These are phyloP conservation scores for Globisporangium rhizosaccharum DNA, from an alignment of 352 stramenopile genomes.

Conservation along the genomic window DNA sequence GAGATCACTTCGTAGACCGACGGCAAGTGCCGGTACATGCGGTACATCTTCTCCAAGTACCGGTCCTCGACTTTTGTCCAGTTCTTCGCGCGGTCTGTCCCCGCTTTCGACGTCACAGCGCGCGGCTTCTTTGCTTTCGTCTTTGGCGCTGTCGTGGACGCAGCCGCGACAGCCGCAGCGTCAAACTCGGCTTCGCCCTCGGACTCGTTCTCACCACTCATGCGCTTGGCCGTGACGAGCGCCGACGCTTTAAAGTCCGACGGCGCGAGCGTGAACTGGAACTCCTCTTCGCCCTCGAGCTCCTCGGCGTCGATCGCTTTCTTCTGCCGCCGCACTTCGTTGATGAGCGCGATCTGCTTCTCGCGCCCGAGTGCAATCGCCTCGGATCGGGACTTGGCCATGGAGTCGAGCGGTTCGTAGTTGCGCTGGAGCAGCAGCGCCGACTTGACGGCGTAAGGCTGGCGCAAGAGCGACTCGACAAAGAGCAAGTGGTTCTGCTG, in stretches of 20 bases:
- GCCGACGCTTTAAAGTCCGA: conserved; percentile 59
- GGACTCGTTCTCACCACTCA: background rate
- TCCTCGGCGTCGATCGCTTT: conserved; percentile 70
- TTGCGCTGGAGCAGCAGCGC: conserved; percentile 69
- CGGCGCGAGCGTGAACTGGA: conserved; percentile 60
- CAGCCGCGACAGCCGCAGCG: background rate
- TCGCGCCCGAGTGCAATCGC: conserved; percentile 58
- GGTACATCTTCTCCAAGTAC: conserved; percentile 73
- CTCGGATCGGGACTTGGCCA: conserved; percentile 55
- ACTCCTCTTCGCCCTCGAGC: conserved; percentile 75
- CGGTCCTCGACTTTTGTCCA: conserved; percentile 83
- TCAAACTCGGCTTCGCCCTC: conserved; percentile 25
- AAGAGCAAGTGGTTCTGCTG: conserved; percentile 81
- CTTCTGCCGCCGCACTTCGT: conserved; percentile 60
- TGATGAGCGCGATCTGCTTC: conserved; percentile 49
- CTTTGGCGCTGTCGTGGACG: background rate
- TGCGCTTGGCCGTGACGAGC: conserved; percentile 20
- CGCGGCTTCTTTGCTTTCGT: conserved; percentile 9
- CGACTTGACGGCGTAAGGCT: conserved; percentile 60
- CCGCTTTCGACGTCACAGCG: conserved; percentile 14
- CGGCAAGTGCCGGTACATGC: conserved; percentile 73
- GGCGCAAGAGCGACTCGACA: conserved; percentile 65
- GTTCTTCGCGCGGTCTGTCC: conserved; percentile 53
- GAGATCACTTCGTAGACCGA: conserved; percentile 86
- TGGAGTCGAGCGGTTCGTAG: conserved; percentile 65